Evolutionary conservation across 345 rosid species (phyloP), one percentile per base, ranked within the genome.

Genomic region (Microthlaspi erraticum): DNA sequence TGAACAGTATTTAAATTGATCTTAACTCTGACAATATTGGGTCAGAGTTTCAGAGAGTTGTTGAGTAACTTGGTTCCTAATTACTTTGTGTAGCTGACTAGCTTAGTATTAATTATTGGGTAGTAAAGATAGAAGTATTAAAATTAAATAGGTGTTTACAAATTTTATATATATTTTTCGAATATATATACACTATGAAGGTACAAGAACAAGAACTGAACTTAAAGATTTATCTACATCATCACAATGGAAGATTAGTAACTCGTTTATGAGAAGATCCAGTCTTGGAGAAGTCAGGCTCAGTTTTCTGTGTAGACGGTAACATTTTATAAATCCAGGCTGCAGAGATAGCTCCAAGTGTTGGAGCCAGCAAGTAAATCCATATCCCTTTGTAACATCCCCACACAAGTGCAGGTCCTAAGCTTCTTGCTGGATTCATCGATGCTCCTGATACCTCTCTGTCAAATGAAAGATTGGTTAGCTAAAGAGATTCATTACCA

Each of bases 361-460:
- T 76, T 31, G 89, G 86, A 10, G 89, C 59, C 7, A 78, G 70
- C 33, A 85, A 49, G 62, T 83, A 85, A 23, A 83, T 72, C 87
- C 84, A 85, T 8, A 85, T 8, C 14, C 83, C 77, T 39, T 75
- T 76, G 64, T 72, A 85, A 45, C 78, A 43, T 31, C 72, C 64
- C 41, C 81, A 83, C 20, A 79, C 89, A 0, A 85, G 71, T 13
- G 84, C 87, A 11, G 89, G 89, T 0, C 89, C 89, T 63, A 85
- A 34, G 75, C 85, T 85, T 71, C 89, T 79, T 36, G 91, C 91
- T 14, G 93, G 93, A 63, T 88, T 88, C 90, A 88, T 86, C 2
- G 93, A 88, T 36, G 93, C 90, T 53, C 93, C 93, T 13, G 93
- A 78, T 1, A 88, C 77, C 18, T 87, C 79, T 62, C 91, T 86